A percentile compares a stretch with the other conserved stretches of the same genome.
Evolutionary conservation across 768 basidiomycete genomes (phyloP).

Genomic region (Stropharia rugosoannulata): DNA sequence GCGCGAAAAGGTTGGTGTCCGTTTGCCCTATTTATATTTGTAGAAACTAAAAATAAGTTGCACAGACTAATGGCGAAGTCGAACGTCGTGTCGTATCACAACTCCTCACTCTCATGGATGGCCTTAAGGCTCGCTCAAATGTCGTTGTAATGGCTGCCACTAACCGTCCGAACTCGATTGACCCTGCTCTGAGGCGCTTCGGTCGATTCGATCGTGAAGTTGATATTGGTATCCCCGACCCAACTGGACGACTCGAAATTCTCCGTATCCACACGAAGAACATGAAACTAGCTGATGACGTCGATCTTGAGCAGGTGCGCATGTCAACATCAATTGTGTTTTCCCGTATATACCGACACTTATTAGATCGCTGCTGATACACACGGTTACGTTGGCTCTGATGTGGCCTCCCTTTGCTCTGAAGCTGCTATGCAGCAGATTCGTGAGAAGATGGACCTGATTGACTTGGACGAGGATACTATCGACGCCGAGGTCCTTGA

Average conservation of each 20-base stretch:
- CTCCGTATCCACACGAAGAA: conserved; percentile 99
- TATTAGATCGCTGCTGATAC: conserved; percentile 95
- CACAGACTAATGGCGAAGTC: conserved; percentile 97
- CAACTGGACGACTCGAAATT: conserved; percentile 97
- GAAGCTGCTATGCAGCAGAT: conserved; percentile 99
- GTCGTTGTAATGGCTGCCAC: conserved; percentile 99
- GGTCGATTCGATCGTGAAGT: conserved; percentile 99
- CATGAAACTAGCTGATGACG: conserved; percentile 97
- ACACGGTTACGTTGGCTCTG: conserved; percentile 98
- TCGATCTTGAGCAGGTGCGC: conserved; percentile 90
- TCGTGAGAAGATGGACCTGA: conserved; percentile 99
- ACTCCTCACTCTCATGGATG: conserved; percentile 98
- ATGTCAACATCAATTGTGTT: neutral
- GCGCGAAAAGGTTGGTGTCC: conserved; percentile 83
- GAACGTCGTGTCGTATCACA: conserved; percentile 99
- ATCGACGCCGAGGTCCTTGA: conserved; percentile 99
- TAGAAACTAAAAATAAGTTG: neutral
- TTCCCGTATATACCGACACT: neutral
- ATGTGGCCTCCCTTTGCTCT: conserved; percentile 95
- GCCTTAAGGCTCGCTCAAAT: conserved; percentile 96
- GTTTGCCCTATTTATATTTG: conserved; percentile 28
- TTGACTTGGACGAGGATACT: conserved; percentile 95
- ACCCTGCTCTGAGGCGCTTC: conserved; percentile 97
- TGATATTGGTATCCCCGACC: conserved; percentile 99
- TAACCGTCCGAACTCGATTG: conserved; percentile 98